Evolutionary conservation across 768 basidiomycete genomes (phyloP), one percentile per base, ranked within the genome.

Genomic region (Dictyophora rubrovolvata): DNA sequence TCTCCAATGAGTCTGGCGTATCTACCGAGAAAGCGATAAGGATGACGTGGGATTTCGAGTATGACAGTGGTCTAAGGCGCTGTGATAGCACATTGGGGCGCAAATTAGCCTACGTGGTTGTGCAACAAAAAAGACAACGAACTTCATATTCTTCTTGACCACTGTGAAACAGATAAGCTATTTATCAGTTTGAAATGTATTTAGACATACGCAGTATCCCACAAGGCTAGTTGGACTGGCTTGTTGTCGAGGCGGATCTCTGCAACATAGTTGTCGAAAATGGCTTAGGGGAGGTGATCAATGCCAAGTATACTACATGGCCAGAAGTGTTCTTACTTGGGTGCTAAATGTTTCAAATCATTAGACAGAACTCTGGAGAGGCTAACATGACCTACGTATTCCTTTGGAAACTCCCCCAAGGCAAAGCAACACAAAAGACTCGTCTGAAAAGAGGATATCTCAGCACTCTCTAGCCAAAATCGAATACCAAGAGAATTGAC

Each of bases 61-160:
- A 98, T 51, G 93, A 96, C 72, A 99, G 83, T 51, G 96, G 96
- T 65, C 96, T 85, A 67, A 98, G 78, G 63, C 95, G 87, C 87
- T 93, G 68, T 64, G 58, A 63, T 54, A 20, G 18, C 35, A 17
- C 37, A 17, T 49, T 21, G 9, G 20, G 1, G 47, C 22, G 16
- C 22, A 36, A 18, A 59, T 17, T 48, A 34, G 20, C 35, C n/a
- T 12, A 22, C 36, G n/a, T 0, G 42, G 20, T 11, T 53, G 9
- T 28, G 20, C 42, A n/a, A 42, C 42, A 2, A 9, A 42, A 12
- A 7, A 14, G n/a, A 34, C 6, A 53, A 66, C 76, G 54, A 60
- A 90, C 90, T 78, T 98, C 95, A 71, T 99, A 97, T 75, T 96
- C 95, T 77, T 99, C 95, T 76, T 97, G 94, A 50, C 95, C 94